Evolutionary conservation across 139 green algal genomes (phyloP).

Genomic region (Chlamydomonas sp.): DNA sequence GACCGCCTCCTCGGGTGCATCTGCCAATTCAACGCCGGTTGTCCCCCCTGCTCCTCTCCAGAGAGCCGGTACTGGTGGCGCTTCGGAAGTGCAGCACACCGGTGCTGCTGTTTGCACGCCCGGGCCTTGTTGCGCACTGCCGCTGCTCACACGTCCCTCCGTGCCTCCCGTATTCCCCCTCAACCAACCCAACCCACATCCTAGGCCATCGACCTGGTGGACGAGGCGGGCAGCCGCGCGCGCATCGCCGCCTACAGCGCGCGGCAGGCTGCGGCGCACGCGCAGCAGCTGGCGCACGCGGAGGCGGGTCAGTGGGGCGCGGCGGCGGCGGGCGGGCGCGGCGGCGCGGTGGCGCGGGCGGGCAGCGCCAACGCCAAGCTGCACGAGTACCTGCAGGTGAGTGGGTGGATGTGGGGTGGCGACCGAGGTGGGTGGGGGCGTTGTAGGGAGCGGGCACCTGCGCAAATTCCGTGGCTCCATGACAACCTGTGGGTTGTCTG

Average conservation of each 20-base stretch:
- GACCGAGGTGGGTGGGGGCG: not conserved
- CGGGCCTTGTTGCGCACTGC: not conserved
- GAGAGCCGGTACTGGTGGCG: too few species aligned
- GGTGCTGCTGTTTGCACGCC: too few species aligned
- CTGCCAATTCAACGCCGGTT: too few species aligned
- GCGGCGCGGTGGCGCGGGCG: not conserved
- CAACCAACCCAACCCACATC: not conserved
- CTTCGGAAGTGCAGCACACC: too few species aligned
- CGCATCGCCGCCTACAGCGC: slow-evolving; percentile 84
- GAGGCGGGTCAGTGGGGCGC: not conserved
- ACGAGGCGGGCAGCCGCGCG: slow-evolving; percentile 92
- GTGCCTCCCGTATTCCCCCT: not conserved
- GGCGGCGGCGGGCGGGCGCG: not conserved
- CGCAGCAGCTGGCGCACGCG: slow-evolving; percentile 18
- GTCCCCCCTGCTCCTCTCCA: too few species aligned
- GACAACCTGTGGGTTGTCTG: not conserved
- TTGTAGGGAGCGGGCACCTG: not conserved
- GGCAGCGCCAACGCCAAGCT: slow-evolving; percentile 23
- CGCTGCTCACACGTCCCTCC: not conserved
- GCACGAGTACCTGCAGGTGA: slow-evolving; percentile 61
- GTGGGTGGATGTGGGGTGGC: not conserved
- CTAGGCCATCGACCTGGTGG: slow-evolving; percentile 96
- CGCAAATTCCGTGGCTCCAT: not conserved
- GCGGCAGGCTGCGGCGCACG: slow-evolving; percentile 39
- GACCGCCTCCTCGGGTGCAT: too few species aligned